These are phyloP conservation scores for Coemansia asiatica DNA, from an alignment of 192 early-diverging fungal species.

Conservation along the genomic window DNA sequence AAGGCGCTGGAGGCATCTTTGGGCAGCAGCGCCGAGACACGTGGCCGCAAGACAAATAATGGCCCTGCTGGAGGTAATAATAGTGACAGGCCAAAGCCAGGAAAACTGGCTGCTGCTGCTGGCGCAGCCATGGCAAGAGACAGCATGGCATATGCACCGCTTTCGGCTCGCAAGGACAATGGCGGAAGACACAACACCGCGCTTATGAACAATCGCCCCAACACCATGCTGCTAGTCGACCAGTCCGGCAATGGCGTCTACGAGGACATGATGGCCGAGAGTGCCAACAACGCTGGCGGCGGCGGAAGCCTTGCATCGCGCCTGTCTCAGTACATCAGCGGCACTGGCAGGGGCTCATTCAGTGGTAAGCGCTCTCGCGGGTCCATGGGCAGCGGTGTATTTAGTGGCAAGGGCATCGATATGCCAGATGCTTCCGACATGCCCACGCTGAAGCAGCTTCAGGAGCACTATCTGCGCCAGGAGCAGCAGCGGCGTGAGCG, in stretches of 20 bases:
- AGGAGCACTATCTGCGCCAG: constrained; percentile 47
- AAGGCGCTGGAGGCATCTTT: constrained; percentile 49
- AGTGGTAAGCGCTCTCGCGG: constrained; percentile 5
- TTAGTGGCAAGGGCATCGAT: background rate
- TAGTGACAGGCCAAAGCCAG: background rate
- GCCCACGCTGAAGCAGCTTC: constrained; percentile 53
- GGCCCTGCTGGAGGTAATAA: background rate
- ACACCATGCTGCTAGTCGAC: constrained; percentile 50
- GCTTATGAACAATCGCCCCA: constrained; percentile 25
- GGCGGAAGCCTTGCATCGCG: constrained; percentile 33
- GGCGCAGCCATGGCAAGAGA: constrained; percentile 13
- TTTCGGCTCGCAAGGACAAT: constrained; percentile 8
- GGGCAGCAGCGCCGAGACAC: constrained; percentile 9
- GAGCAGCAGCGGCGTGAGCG: constrained; percentile 10
- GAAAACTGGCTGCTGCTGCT: background rate
- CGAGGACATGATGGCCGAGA: constrained; percentile 14
- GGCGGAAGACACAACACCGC: constrained; percentile 17
- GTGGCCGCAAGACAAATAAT: background rate
- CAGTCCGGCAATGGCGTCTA: constrained; percentile 23
- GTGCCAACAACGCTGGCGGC: constrained; percentile 6
- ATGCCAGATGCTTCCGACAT: constrained; percentile 16
- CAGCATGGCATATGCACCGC: constrained; percentile 47
- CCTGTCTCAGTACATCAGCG: constrained; percentile 44
- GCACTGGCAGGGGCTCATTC: constrained; percentile 6
- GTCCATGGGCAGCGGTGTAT: background rate